Percentiles rank a stretch among this genome's conserved stretches.
Conservation (phyloP, 352 stramenopile species). For the Pythium brassicae region DNA sequence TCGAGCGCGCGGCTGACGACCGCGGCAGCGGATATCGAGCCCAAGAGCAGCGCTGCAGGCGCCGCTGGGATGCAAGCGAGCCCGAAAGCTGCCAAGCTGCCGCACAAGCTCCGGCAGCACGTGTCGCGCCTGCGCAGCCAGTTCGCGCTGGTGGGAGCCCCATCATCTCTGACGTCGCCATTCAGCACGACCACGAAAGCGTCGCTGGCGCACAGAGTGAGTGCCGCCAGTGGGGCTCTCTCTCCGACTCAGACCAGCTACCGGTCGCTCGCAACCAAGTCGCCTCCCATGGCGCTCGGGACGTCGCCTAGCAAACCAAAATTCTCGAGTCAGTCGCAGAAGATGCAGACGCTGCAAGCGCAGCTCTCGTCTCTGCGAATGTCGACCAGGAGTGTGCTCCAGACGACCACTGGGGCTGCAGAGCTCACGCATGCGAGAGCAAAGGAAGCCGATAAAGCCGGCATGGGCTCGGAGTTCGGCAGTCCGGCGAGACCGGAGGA, state of each 20-base stretch:
- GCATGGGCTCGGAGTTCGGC: neutral
- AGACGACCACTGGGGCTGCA: neutral
- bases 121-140: slow-evolving; percentile 49
- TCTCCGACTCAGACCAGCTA: neutral
- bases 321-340: slow-evolving; percentile 31
- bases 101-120: slow-evolving; percentile 48
- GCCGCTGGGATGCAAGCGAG: neutral
- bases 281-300: neutral
- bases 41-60: neutral
- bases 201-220: neutral
- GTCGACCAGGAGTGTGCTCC: slow-evolving; percentile 4
- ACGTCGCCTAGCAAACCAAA: slow-evolving; percentile 7
- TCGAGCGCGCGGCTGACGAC: neutral
- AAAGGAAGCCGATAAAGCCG: neutral
- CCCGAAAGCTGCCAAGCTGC: slow-evolving; percentile 25
- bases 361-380: slow-evolving; percentile 15
- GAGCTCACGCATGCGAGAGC: neutral
- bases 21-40: neutral
- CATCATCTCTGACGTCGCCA: slow-evolving; percentile 1
- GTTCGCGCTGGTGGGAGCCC: slow-evolving; percentile 15
- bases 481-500: neutral
- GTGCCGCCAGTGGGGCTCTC: neutral
- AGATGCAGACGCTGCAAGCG: slow-evolving; percentile 27
- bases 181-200: slow-evolving; percentile 11
- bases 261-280: neutral